A percentile compares a stretch with the other conserved stretches of the same genome.
These are phyloP conservation scores for Xerocomus cyaneibrunnescens DNA, from an alignment of 1,284 basidiomycete species.

Conservation along the genomic window DNA sequence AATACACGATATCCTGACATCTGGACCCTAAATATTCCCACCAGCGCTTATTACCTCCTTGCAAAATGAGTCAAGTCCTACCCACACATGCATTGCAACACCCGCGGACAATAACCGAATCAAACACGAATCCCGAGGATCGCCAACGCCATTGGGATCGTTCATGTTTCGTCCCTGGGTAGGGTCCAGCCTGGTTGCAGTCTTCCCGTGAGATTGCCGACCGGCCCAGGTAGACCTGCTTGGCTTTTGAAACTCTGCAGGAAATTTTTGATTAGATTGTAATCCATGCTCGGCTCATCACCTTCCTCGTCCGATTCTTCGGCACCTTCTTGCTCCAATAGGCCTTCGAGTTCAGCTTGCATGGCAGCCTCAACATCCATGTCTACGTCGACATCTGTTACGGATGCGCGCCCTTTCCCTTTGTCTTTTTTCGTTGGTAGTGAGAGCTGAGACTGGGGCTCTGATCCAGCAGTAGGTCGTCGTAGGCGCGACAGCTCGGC, in stretches of 20 bases:
- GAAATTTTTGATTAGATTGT: conserved; percentile 92
- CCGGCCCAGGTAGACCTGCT: conserved; percentile 82
- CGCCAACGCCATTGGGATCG: neutral
- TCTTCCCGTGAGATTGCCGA: conserved; percentile 82
- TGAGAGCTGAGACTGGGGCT: conserved; percentile 10
- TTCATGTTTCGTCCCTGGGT: conserved; percentile 58
- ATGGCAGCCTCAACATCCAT: conserved; percentile 76
- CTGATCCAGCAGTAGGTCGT: conserved; percentile 23
- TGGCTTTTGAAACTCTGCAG: conserved; percentile 93
- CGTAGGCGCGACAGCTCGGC: conserved; percentile 61
- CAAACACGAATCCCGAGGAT: neutral
- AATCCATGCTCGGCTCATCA: conserved; percentile 62
- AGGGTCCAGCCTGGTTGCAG: conserved; percentile 72
- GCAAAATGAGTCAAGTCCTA: neutral
- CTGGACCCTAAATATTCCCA: neutral
- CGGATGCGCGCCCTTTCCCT: conserved; percentile 28
- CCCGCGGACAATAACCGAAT: conserved; percentile 1
- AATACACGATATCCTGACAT: neutral
- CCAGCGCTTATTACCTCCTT: neutral
- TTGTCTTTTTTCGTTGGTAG: conserved; percentile 28
- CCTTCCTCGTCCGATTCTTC: conserved; percentile 54
- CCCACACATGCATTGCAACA: neutral
- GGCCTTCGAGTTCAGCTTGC: conserved; percentile 78
- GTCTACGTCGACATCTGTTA: conserved; percentile 43
- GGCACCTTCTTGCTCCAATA: conserved; percentile 54